These are phyloP conservation scores for Inonotus hispidus DNA, from an alignment of 1,284 basidiomycete genomes.

Conservation along the genomic window DNA sequence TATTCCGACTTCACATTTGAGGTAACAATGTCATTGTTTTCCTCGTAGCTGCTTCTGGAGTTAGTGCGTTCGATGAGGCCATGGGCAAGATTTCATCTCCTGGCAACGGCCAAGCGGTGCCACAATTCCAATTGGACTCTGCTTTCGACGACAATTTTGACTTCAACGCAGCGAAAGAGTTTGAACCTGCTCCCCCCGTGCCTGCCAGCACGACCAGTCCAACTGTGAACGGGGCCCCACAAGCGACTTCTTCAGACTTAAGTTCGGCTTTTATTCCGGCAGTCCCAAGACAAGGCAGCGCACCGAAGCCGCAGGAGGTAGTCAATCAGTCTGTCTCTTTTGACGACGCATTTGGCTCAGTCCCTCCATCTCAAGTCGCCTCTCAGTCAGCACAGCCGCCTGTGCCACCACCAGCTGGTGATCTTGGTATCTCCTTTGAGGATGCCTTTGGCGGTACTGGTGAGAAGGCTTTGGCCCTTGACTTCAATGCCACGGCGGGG, in stretches of 20 bases:
- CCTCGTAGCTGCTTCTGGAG: conserved; percentile 32
- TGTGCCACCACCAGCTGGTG: conserved; percentile 20
- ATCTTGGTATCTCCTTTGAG: conserved; percentile 40
- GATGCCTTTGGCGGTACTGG: conserved; percentile 38
- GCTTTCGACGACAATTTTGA: conserved; percentile 88
- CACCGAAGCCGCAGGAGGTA: conserved; percentile 10
- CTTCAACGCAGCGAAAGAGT: conserved; percentile 52
- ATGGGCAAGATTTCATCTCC: conserved; percentile 47
- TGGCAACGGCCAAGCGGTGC: conserved; percentile 32
- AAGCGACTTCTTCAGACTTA: background rate
- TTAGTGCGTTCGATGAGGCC: conserved; percentile 71
- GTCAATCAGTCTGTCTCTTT: conserved; percentile 29
- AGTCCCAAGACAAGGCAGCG: background rate
- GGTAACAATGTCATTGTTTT: too few relatives aligned
- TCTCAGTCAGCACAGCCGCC: background rate
- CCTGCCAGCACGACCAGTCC: conserved; percentile 16
- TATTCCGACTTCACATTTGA: too few relatives aligned
- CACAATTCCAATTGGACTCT: conserved; percentile 57
- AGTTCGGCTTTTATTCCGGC: conserved; percentile 21
- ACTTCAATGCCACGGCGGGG: conserved; percentile 22
- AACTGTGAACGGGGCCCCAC: background rate
- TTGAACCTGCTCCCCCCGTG: conserved; percentile 22
- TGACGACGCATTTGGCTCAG: conserved; percentile 37
- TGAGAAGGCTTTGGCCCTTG: conserved; percentile 40
- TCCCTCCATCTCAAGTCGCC: conserved; percentile 16